Evolutionary conservation across 495 filamentous ascomycete species (phyloP).

Genomic region (Hypomontagnella monticulosa): DNA sequence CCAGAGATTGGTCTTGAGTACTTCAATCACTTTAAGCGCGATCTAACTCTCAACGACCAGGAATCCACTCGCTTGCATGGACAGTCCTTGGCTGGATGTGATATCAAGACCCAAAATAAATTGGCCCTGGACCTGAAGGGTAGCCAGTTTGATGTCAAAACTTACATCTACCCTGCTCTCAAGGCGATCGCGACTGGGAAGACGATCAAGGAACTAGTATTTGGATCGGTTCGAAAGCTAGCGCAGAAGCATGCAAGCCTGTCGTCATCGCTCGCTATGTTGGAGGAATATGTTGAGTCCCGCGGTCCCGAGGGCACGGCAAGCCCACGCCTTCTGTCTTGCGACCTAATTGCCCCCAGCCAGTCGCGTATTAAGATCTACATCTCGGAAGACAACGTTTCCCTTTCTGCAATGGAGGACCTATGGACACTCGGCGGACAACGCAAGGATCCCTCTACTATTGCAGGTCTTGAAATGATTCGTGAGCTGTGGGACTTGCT

Average conservation of each 20-base stretch:
- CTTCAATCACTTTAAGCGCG: not conserved
- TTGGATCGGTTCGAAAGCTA: not conserved
- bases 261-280: not conserved
- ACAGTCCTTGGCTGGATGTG: not conserved
- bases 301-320: not conserved
- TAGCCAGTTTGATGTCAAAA: not conserved
- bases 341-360: not conserved
- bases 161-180: not conserved
- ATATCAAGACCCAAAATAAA: constrained; percentile 1
- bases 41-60: not conserved
- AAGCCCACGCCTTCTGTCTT: not conserved
- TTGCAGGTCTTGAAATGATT: not conserved
- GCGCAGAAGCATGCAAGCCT: not conserved
- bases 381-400: not conserved
- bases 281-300: not conserved
- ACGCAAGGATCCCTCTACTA: not conserved
- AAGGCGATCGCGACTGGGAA: not conserved
- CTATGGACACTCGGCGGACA: not conserved
- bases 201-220: not conserved
- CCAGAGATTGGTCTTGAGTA: not conserved
- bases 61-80: not conserved
- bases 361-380: constrained; percentile 2
- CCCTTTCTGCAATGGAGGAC: not conserved
- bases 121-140: not conserved
- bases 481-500: not conserved